Evolutionary conservation across 108 stramenopile species (phyloP), one percentile per base, ranked within the genome.

Genomic region (Fistulifera solaris): DNA sequence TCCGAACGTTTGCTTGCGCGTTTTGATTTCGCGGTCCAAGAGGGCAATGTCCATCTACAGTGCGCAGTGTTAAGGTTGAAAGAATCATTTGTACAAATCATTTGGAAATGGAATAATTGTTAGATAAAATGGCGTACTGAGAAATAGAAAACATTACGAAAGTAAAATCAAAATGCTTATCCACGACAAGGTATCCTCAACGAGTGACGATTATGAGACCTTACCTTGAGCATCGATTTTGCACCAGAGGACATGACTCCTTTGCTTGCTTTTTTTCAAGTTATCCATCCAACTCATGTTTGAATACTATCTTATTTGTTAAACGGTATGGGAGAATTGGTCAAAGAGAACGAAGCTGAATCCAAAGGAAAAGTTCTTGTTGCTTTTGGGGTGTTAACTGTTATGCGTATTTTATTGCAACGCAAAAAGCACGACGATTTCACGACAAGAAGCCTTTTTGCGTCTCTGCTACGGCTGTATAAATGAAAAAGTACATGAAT

Each of bases 181-280:
- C 5, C 15, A 51, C 24, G 22, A 22, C 24, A 26, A 16, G 12
- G 27, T 23, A 51, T 27, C 23, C 50, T 22, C 4, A 23, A n/a
- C 23, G 7, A 27, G 24, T 12, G 5, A 2, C n/a, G 16, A 57
- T n/a, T n/a, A n/a, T n/a, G n/a, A n/a, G n/a, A n/a, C n/a, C 89
- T 43, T 40, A 87, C 89, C 84, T 91, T 91, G 62, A 91, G 83
- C 85, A 91, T 87, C 12, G 80, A 77, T 56, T 91, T 91, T 66
- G 89, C 89, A 44, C 85, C 89, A 12, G 83, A 72, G 62, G 86
- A 82, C 4, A 80, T 78, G 43, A 90, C 71, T 44, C 59, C 41
- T 40, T 70, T 79, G 52, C 66, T 51, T 3, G 78, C 78, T 66
- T 68, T 73, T n/a, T 47, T 71, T 70, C 31, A 79, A 26, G 46